These are phyloP conservation scores for Hemileccinum rubropunctum DNA, from an alignment of 768 basidiomycete genomes.

Conservation along the genomic window DNA sequence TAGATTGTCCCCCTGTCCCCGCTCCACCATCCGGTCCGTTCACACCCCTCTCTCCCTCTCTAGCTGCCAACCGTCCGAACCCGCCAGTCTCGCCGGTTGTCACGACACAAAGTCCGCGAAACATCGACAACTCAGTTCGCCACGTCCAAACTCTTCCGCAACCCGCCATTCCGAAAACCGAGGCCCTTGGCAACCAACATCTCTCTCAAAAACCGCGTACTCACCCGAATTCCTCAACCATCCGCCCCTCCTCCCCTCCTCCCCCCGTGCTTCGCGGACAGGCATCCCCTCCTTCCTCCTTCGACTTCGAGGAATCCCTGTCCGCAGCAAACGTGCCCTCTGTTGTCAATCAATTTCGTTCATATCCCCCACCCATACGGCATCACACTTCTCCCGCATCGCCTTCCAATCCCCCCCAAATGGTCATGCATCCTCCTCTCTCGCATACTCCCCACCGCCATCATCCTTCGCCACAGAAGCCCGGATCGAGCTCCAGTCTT, in stretches of 20 bases:
- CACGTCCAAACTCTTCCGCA: too few species aligned
- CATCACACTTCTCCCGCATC: constrained; percentile 15
- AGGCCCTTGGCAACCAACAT: constrained; percentile 19
- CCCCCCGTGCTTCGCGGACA: constrained; percentile 27
- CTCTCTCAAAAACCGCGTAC: constrained; percentile 1
- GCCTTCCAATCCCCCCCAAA: constrained; percentile 10
- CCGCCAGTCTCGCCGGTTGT: constrained; percentile 14
- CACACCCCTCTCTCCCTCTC: too few species aligned
- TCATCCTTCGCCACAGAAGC: constrained; percentile 20
- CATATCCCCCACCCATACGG: constrained; percentile 23
- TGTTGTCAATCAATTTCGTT: constrained; percentile 32
- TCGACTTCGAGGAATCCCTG: constrained; percentile 30
- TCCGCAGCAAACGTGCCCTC: constrained; percentile 30
- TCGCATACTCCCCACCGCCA: constrained; percentile 4
- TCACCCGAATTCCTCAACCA: neutral
- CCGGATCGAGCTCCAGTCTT: constrained; percentile 25
- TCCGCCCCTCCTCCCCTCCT: constrained; percentile 2
- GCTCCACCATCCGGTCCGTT: too few species aligned
- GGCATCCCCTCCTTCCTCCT: constrained; percentile 12
- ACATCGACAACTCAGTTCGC: neutral
- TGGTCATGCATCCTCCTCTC: constrained; percentile 6
- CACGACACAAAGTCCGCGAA: constrained; percentile 12
- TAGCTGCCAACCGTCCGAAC: too few species aligned
- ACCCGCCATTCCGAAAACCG: too few species aligned
- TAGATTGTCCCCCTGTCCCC: too few species aligned